These are phyloP conservation scores for Misopates orontium DNA, from an alignment of 257 asterid species.

Conservation along the genomic window DNA sequence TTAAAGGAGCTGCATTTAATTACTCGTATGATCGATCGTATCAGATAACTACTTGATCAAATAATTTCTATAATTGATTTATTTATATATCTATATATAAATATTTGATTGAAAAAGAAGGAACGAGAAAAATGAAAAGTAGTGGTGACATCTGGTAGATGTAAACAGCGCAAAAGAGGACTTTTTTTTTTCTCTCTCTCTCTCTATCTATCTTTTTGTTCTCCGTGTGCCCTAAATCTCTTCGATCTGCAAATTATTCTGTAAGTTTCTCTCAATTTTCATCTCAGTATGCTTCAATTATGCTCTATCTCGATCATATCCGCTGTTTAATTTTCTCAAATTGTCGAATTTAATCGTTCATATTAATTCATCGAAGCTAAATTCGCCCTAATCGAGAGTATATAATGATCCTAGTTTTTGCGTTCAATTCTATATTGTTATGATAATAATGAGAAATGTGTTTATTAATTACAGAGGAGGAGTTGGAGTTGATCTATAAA, in stretches of 20 bases:
- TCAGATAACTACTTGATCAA: too few species aligned
- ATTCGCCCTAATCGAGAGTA: not conserved
- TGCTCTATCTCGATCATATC: not conserved
- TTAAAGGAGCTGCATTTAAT: too few species aligned
- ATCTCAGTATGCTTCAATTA: not conserved
- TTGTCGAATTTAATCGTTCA: not conserved
- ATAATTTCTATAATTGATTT: too few species aligned
- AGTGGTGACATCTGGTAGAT: constrained; percentile 14
- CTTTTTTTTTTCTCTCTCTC: too few species aligned
- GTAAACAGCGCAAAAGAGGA: constrained; percentile 15
- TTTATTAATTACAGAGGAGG: not conserved
- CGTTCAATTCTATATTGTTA: not conserved
- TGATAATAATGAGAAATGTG: not conserved
- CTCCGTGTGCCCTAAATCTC: not conserved
- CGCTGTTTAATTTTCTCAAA: not conserved
- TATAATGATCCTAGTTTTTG: not conserved
- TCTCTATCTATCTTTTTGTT: constrained; percentile 9
- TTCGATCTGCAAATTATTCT: constrained; percentile 4
- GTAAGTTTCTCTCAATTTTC: not conserved
- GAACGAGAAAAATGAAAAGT: not conserved
- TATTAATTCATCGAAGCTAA: not conserved
- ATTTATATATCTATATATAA: too few species aligned
- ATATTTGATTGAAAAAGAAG: not conserved
- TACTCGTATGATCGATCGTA: too few species aligned
- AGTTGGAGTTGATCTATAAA: not conserved